Evolutionary conservation across 345 rosid species (phyloP).

Genomic region (Firmiana major): DNA sequence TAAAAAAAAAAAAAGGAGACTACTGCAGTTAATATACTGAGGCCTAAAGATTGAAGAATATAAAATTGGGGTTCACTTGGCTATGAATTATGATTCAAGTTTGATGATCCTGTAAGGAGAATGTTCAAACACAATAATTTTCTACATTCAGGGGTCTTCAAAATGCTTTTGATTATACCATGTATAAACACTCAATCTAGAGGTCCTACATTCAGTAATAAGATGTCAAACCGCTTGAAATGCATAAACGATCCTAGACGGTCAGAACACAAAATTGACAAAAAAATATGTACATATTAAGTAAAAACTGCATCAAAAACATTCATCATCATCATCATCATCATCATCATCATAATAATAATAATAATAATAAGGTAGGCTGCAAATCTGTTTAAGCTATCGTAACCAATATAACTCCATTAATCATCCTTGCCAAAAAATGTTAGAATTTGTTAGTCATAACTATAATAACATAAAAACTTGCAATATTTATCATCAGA

Average conservation of each 20-base stretch:
- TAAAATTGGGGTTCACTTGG: not conserved
- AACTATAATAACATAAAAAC: not conserved
- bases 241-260: not conserved
- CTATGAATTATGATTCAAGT: not conserved
- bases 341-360: too few relatives aligned
- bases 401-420: not conserved
- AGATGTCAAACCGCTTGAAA: not conserved
- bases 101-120: not conserved
- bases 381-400: not conserved
- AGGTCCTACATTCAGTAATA: not conserved
- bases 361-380: not conserved
- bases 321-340: too few relatives aligned
- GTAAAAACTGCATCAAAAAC: not conserved
- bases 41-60: not conserved
- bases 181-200: not conserved
- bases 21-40: too few relatives aligned
- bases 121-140: not conserved
- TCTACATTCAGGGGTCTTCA: not conserved
- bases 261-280: not conserved
- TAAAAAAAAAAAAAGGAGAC: not conserved
- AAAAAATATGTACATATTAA: too few relatives aligned
- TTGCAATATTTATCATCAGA: not conserved
- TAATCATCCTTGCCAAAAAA: not conserved
- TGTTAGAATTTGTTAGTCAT: not conserved
- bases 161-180: not conserved